phyloP scores from a whole-genome alignment of 352 stramenopile genomes.

The Detonula confervacea region DNA sequence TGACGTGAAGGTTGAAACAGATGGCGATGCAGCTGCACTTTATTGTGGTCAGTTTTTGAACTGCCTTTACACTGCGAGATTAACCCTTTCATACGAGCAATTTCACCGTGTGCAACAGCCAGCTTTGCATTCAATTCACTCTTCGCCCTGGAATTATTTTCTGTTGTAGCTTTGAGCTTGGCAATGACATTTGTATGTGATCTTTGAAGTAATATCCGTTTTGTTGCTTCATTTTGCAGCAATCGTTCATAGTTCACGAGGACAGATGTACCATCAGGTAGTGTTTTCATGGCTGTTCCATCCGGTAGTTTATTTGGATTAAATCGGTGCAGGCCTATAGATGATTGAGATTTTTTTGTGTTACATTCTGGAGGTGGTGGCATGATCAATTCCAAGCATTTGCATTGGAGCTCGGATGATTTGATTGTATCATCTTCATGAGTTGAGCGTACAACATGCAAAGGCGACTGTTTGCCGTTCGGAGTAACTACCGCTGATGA shows the following conservation, averaged over 20 bases:
- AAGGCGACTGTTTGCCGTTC: neutral
- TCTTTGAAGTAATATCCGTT: slow-evolving; percentile 28
- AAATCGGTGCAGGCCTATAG: slow-evolving; percentile 29
- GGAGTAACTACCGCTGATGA: too few relatives aligned
- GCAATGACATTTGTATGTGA: slow-evolving; percentile 1
- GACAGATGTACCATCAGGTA: slow-evolving; percentile 54
- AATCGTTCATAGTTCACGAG: slow-evolving; percentile 27
- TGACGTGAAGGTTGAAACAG: too few relatives aligned
- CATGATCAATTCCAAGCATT: slow-evolving; percentile 59
- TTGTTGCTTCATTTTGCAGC: slow-evolving; percentile 22
- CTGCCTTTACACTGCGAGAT: neutral
- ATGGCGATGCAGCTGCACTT: too few relatives aligned
- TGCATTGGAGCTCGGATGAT: slow-evolving; percentile 51
- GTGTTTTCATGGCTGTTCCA: slow-evolving; percentile 42
- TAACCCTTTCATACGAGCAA: slow-evolving; percentile 6
- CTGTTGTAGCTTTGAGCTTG: neutral
- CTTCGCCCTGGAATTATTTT: neutral
- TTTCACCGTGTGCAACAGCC: slow-evolving; percentile 3
- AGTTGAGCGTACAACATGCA: too few relatives aligned
- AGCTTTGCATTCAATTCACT: neutral
- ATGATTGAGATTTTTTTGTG: slow-evolving; percentile 19
- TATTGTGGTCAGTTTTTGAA: neutral
- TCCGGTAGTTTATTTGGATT: slow-evolving; percentile 16
- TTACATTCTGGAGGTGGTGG: too few relatives aligned
- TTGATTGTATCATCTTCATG: slow-evolving; percentile 1